Percentiles rank a stretch among this genome's conserved stretches.
Evolutionary conservation across 768 basidiomycete species (phyloP).

Genomic region (Tulasnella sp.): DNA sequence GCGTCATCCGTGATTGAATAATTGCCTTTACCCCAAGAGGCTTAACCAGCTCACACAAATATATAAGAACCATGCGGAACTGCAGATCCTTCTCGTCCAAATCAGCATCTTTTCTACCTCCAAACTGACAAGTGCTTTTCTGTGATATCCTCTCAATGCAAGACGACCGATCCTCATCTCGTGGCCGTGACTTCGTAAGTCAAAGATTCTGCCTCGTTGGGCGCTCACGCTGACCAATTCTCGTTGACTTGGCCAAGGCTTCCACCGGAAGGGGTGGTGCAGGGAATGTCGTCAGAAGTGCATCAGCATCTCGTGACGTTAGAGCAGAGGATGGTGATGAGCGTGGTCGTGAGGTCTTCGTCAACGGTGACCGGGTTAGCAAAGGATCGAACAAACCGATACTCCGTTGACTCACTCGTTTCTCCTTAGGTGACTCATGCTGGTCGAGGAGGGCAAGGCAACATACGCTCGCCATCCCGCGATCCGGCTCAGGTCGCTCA

Average conservation of each 20-base stretch:
- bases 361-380: constrained; percentile 25
- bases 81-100: too few relatives aligned
- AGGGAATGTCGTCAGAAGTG: constrained; percentile 12
- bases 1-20: too few relatives aligned
- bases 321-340: constrained; percentile 36
- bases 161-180: constrained; percentile 38
- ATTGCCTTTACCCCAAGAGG: too few relatives aligned
- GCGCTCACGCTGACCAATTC: background rate
- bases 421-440: constrained; percentile 26
- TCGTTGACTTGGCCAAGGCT: constrained; percentile 25
- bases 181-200: constrained; percentile 50
- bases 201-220: background rate
- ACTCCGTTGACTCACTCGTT: constrained; percentile 1
- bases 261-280: constrained; percentile 42
- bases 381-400: constrained; percentile 11
- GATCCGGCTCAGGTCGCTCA: constrained; percentile 31
- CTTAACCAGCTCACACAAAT: too few relatives aligned
- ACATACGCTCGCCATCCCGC: constrained; percentile 69
- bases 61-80: too few relatives aligned
- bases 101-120: too few relatives aligned
- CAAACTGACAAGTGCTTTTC: background rate
- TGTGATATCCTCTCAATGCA: background rate
- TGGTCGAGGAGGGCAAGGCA: constrained; percentile 77
- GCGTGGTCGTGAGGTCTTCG: constrained; percentile 49
- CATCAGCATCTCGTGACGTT: background rate